phyloP scores from a whole-genome alignment of 129 eudicot species.

The Flaveria brownii region DNA sequence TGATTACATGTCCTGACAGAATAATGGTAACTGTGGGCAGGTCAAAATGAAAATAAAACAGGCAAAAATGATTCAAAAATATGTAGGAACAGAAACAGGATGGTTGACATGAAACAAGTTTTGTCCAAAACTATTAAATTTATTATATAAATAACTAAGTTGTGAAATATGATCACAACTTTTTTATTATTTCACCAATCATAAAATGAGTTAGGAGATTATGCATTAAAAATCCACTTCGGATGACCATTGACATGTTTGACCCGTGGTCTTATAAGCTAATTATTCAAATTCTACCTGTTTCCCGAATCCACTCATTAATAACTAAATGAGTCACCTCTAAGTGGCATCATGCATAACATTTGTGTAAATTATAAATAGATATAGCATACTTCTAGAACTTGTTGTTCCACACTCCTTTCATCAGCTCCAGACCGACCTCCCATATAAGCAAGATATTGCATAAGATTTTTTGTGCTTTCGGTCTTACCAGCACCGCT shows the following conservation, averaged over 20 bases:
- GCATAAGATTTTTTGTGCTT: slow-evolving; percentile 86
- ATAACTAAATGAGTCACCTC: slow-evolving; percentile 11
- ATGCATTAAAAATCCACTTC: slow-evolving; percentile 6
- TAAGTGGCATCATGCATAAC: slow-evolving; percentile 13
- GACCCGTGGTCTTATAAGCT: not conserved
- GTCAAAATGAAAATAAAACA: not conserved
- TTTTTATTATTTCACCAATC: not conserved
- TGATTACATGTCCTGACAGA: slow-evolving; percentile 3
- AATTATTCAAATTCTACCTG: not conserved
- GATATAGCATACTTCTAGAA: slow-evolving; percentile 64
- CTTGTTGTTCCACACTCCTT: slow-evolving; percentile 85
- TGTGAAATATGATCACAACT: not conserved
- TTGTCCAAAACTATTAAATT: not conserved
- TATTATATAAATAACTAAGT: not conserved
- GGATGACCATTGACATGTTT: not conserved
- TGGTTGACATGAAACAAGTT: not conserved
- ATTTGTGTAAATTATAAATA: not conserved
- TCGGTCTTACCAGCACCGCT: slow-evolving; percentile 98
- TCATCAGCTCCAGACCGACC: slow-evolving; percentile 54
- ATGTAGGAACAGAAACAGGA: not conserved
- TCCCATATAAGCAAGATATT: slow-evolving; percentile 87
- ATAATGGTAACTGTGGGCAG: not conserved
- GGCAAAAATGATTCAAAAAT: not conserved
- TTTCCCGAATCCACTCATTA: slow-evolving; percentile 1
- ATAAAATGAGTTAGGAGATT: not conserved